These are phyloP conservation scores for Podospora pseudopauciseta DNA, from an alignment of 495 filamentous ascomycete species.

Conservation along the genomic window DNA sequence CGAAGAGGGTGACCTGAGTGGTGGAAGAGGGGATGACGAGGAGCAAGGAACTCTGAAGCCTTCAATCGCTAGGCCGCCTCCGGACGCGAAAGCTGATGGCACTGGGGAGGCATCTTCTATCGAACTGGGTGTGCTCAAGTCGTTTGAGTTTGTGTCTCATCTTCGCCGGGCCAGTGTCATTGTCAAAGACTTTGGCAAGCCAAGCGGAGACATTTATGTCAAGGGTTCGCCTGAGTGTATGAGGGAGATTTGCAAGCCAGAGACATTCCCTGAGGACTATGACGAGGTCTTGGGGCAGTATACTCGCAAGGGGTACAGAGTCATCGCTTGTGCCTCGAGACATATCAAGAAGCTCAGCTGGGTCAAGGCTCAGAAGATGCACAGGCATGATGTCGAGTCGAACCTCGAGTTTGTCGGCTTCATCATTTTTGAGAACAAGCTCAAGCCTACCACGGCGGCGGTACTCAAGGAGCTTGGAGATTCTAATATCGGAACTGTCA, in stretches of 20 bases:
- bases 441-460: conserved; percentile 75
- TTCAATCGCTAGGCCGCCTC: conserved; percentile 79
- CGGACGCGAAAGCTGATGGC: conserved; percentile 51
- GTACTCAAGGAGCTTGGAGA: conserved; percentile 79
- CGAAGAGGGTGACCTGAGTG: conserved; percentile 71
- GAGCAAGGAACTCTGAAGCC: conserved; percentile 66
- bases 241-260: conserved; percentile 80
- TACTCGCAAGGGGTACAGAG: conserved; percentile 90
- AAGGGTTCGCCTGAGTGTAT: conserved; percentile 98
- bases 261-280: conserved; percentile 82
- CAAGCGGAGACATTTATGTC: conserved; percentile 79
- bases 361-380: conserved; percentile 93
- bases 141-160: conserved; percentile 97
- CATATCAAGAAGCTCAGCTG: conserved; percentile 81
- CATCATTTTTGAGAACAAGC: conserved; percentile 97
- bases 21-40: conserved; percentile 56
- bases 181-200: conserved; percentile 77
- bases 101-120: conserved; percentile 36
- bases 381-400: conserved; percentile 75
- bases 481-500: conserved; percentile 84
- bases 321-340: conserved; percentile 95
- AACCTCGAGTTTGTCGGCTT: conserved; percentile 86
- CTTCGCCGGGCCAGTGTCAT: conserved; percentile 89
- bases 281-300: conserved; percentile 84
- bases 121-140: conserved; percentile 81